Base-by-base conservation (phyloP, 495 filamentous ascomycete genomes). In the Cercophora scortea region DNA sequence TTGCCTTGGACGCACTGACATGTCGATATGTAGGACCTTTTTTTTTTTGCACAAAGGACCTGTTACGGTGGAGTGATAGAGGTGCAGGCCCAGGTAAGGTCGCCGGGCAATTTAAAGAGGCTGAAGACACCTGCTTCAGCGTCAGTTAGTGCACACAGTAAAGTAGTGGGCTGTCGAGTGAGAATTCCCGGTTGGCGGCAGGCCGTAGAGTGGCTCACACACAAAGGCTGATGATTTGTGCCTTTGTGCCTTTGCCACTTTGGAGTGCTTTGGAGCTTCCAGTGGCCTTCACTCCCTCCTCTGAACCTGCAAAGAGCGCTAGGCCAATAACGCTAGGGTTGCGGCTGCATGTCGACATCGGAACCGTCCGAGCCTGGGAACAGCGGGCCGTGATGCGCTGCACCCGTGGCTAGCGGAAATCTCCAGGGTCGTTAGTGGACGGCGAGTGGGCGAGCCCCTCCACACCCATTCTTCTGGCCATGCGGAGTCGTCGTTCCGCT, bases 401-500 rank as follows among this genome's bases (percentile, higher is more conserved):
- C 61, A 52, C 50, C 53, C 58, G 65, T 51, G 25, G 25, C 25
- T 25, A 25, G 25, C 25, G 25, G 25, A 25, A 25, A 25, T 25
- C 25, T 25, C 25, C 25, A 25, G 25, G 25, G 25, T 25, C 25
- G 25, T 25, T 25, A 25, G 25, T 25, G 25, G 25, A 25, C 5
- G 25, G 25, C 2, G 25, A 25, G 25, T 25, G 25, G 25, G 25
- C 5, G 25, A 2, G 25, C 25, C 25, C 25, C 25, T 56, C 65
- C 62, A 61, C 56, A 62, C 56, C 19, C 49, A 2, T 25, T 25
- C 25, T 61, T 56, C 63, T 62, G 63, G 65, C 61, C 63, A 66
- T 61, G 63, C 65, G 65, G 65, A 68, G 63, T 57, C 47, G 58
- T 54, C 45, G 49, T 68, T 66, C 65, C 65, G 65, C 57, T 44